Evolutionary conservation across 2,329 filamentous ascomycete species (phyloP), one percentile per base, ranked within the genome.

Genomic region (Pseudopithomyces chartarum): DNA sequence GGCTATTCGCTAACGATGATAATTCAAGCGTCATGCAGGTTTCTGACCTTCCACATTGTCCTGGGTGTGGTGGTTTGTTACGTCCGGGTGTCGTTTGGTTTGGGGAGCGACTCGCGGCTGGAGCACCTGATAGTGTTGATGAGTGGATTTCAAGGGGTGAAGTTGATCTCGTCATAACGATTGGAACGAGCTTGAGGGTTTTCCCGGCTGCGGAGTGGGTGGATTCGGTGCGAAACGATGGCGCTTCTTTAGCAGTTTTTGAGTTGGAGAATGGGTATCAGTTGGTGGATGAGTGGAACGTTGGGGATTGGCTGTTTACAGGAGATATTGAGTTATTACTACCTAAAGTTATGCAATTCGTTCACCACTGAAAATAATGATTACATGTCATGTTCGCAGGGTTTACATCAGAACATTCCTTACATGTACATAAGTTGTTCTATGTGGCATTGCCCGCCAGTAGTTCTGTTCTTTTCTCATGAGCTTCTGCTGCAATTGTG

Each of bases 41-140:
- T 34, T 56, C 57, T 6, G 43, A 58, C 32, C 60, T 62, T 32
- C 60, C 55, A 6, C 55, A 54, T 26, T 62, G 60, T 20, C 53
- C 60, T 15, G 29, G 51, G 39, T 62, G 57, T 48, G 23, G 36
- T 26, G 44, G 43, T n/a, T 29, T 62, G 17, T 33, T 62, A 19
- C 57, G 57, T 33, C 55, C 57, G 43, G 54, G 57, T 32, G 56
- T 62, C n/a, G 57, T 62, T n/a, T 60, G 57, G 57, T 62, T 60
- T 39, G 53, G 60, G 26, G 60, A 62, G 50, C 54, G 38, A 15
- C 53, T 60, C 22, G 46, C 53, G 47, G 55, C 53, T 48, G 50
- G 43, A 3, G 55, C 57, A 33, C 50, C 52, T 26, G 60, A 62
- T 12, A 58, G 15, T 6, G 52, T 62, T 29, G 45, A 55, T 23